Conservation (phyloP, 2,329 filamentous ascomycete species). For the Phialemoniopsis sp. region DNA sequence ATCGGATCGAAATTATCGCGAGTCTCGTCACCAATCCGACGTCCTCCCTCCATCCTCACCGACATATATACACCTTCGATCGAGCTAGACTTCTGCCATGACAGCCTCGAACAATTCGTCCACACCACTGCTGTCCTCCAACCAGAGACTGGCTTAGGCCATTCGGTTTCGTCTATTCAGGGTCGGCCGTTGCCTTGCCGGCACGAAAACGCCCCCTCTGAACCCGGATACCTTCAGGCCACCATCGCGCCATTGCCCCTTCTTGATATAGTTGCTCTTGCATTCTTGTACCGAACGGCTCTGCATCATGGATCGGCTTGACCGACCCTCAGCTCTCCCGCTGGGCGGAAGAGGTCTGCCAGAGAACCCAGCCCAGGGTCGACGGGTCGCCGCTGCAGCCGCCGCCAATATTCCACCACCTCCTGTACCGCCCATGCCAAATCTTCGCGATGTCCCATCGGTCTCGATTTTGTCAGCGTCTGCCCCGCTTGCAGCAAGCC, state of each 20-base stretch:
- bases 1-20: too few relatives aligned
- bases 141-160: slow-evolving; percentile 1
- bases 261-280: not conserved
- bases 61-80: too few relatives aligned
- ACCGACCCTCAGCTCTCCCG: slow-evolving; percentile 2
- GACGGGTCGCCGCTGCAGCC: slow-evolving; percentile 19
- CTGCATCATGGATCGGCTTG: slow-evolving; percentile 10
- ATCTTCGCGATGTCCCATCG: slow-evolving; percentile 40
- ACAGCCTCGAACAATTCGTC: not conserved
- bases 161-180: not conserved
- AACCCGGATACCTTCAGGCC: too few relatives aligned
- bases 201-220: too few relatives aligned
- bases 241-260: too few relatives aligned
- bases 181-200: not conserved
- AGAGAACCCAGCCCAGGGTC: slow-evolving; percentile 28
- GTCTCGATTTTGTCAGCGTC: slow-evolving; percentile 43
- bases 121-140: not conserved
- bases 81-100: not conserved
- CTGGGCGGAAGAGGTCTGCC: slow-evolving; percentile 20
- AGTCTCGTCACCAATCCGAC: too few relatives aligned
- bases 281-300: not conserved
- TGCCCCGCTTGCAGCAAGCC: slow-evolving; percentile 51
- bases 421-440: slow-evolving; percentile 41
- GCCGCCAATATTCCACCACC: slow-evolving; percentile 16
- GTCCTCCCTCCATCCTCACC: too few relatives aligned